Percentiles rank a stretch among this genome's conserved stretches.
These are phyloP conservation scores for Auricularia auricula-judae DNA, from an alignment of 768 basidiomycete genomes.

Conservation along the genomic window DNA sequence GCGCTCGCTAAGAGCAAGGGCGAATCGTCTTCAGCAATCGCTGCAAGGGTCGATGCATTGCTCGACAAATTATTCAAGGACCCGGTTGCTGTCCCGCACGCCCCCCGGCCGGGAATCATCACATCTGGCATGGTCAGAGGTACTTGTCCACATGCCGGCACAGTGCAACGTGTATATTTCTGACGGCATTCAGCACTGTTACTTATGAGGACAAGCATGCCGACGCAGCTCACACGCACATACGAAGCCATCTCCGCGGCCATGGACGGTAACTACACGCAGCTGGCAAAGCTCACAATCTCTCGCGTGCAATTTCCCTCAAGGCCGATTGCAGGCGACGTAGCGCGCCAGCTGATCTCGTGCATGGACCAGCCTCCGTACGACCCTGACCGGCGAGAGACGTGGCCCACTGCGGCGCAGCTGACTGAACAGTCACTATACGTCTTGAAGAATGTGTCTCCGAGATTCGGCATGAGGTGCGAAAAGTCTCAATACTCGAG, in stretches of 20 bases:
- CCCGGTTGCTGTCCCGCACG: not conserved
- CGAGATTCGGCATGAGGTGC: not conserved
- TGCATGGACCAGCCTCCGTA: slow-evolving; percentile 8
- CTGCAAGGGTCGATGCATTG: slow-evolving; percentile 6
- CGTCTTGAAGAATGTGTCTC: slow-evolving; percentile 2
- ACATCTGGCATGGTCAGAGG: slow-evolving; percentile 6
- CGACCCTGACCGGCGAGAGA: not conserved
- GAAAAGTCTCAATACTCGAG: not conserved
- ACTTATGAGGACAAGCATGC: not conserved
- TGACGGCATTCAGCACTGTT: slow-evolving; percentile 2
- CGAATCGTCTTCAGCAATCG: slow-evolving; percentile 1
- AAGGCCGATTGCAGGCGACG: not conserved
- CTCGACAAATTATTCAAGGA: slow-evolving; percentile 5
- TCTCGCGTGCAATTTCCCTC: not conserved
- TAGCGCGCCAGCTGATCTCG: slow-evolving; percentile 7
- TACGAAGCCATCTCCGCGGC: slow-evolving; percentile 3
- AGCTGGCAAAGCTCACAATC: not conserved
- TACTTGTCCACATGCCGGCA: not conserved
- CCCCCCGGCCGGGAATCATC: slow-evolving; percentile 1
- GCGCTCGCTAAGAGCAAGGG: slow-evolving; percentile 3
- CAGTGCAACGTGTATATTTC: not conserved
- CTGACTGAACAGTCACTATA: slow-evolving; percentile 3
- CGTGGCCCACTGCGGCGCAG: slow-evolving; percentile 5
- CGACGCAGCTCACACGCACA: not conserved
- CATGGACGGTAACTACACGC: slow-evolving; percentile 5